phyloP scores from a whole-genome alignment of 2,329 filamentous ascomycete species.

The Onygenales sp. region DNA sequence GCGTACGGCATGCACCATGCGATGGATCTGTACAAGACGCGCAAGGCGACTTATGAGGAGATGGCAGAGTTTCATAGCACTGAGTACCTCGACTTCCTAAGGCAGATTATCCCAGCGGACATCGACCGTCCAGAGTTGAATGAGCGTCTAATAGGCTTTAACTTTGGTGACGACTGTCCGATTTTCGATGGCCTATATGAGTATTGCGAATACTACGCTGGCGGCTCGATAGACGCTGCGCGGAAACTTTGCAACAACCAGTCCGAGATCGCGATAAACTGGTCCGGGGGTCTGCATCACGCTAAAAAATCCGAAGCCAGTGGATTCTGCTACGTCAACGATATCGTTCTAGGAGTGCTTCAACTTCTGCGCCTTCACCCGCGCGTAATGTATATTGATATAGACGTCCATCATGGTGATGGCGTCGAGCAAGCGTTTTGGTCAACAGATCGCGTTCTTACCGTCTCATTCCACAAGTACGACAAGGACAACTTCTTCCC shows the following conservation, averaged over 20 bases:
- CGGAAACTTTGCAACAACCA: constrained; percentile 77
- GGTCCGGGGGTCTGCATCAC: constrained; percentile 93
- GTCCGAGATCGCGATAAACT: constrained; percentile 93
- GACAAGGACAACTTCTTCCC: constrained; percentile 79
- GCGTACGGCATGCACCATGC: constrained; percentile 92
- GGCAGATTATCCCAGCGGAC: constrained; percentile 60
- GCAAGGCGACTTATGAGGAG: constrained; percentile 78
- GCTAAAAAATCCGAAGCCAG: constrained; percentile 90
- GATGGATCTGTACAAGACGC: constrained; percentile 87
- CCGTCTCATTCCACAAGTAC: constrained; percentile 94
- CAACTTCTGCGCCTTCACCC: constrained; percentile 74
- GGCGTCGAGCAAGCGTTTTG: constrained; percentile 88
- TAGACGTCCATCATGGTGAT: constrained; percentile 86
- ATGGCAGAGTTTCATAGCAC: constrained; percentile 75
- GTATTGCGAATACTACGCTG: constrained; percentile 89
- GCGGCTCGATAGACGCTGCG: constrained; percentile 82
- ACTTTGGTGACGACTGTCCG: constrained; percentile 88
- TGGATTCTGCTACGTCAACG: constrained; percentile 98
- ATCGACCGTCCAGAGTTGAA: constrained; percentile 55
- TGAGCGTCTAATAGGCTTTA: constrained; percentile 56
- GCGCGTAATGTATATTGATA: constrained; percentile 88
- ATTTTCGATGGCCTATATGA: constrained; percentile 93
- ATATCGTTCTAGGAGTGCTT: constrained; percentile 89
- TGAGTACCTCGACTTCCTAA: constrained; percentile 87
- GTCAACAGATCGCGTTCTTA: constrained; percentile 82